Evolutionary conservation across 352 stramenopile genomes (phyloP), one percentile per base, ranked within the genome.

Genomic region (Phytophthora macrochlamydospora): DNA sequence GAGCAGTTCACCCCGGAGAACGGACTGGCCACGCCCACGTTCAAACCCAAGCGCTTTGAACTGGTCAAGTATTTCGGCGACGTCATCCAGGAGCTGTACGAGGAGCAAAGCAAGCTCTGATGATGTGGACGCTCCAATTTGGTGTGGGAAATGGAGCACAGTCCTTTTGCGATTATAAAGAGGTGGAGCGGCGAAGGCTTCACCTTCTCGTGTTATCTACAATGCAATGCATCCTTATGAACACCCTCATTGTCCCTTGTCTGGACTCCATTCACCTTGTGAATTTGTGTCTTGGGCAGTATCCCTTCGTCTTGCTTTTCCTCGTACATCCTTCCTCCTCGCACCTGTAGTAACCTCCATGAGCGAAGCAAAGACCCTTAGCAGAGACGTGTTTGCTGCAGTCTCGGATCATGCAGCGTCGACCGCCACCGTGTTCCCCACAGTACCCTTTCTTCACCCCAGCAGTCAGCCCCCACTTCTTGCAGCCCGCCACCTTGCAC

Each of bases 1-100:
- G 81, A 97, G 37, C 70, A 87, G n/a, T 98, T 98, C 64, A 88
- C 76, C 2, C 81, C 91, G 11, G 94, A 98, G 18, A 97, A 97
- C 58, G 91, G 82, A 24, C 76, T 99, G 38, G 75, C 98, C 8
- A 99, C 97, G 29, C 95, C 97, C 29, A 98, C 97, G 1, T 98
- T 98, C 79, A 99, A 99, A 71, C 85, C 98, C 59, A 99, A 98
- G 78, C 79, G 97, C 58, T 82, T 76, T 43, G 71, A 90, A 56
- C 75, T 91, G 48, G 77, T 79, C 64, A 70, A 69, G 43, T 69
- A 78, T 60, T 91, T 91, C 57, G 50, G 77, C 29, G 65, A 66
- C 18, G 29, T 83, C 51, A 83, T 93, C 49, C 51, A 79, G 28
- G 71, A 63, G 38, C 82, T 93, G 80, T 92, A 91, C 59, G 51